These are phyloP conservation scores for Pseudogymnoascus sp. DNA, from an alignment of 2,329 filamentous ascomycete genomes.

Conservation along the genomic window DNA sequence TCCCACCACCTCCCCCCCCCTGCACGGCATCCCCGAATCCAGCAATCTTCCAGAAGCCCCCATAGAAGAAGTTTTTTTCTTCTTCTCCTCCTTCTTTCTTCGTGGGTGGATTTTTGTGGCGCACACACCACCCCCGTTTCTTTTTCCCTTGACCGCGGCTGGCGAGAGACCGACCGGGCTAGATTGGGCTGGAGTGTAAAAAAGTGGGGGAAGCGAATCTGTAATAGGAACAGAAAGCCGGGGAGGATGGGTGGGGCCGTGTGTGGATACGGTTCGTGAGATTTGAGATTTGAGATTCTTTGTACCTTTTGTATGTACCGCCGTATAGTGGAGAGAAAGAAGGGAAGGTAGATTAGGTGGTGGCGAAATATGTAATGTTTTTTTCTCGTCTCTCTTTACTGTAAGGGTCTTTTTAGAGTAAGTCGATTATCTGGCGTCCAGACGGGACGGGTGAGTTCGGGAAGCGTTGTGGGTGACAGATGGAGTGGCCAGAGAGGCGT, in stretches of 20 bases:
- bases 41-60: not conserved
- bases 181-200: not conserved
- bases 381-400: too few relatives aligned
- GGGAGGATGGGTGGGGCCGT: not conserved
- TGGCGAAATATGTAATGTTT: too few relatives aligned
- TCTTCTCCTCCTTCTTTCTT: not conserved
- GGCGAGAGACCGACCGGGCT: not conserved
- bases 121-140: not conserved
- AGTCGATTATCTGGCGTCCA: too few relatives aligned
- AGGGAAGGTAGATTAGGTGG: too few relatives aligned
- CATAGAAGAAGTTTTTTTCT: not conserved
- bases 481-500: not conserved
- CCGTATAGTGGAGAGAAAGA: too few relatives aligned
- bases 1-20: too few relatives aligned
- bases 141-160: not conserved
- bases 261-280: not conserved
- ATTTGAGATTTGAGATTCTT: not conserved
- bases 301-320: not conserved
- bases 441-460: too few relatives aligned
- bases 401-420: too few relatives aligned
- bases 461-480: too few relatives aligned
- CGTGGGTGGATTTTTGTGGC: not conserved
- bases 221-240: not conserved
- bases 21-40: not conserved
- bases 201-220: too few relatives aligned